Base-by-base conservation (phyloP, 768 basidiomycete genomes). In the Lentinula raphanica region DNA sequence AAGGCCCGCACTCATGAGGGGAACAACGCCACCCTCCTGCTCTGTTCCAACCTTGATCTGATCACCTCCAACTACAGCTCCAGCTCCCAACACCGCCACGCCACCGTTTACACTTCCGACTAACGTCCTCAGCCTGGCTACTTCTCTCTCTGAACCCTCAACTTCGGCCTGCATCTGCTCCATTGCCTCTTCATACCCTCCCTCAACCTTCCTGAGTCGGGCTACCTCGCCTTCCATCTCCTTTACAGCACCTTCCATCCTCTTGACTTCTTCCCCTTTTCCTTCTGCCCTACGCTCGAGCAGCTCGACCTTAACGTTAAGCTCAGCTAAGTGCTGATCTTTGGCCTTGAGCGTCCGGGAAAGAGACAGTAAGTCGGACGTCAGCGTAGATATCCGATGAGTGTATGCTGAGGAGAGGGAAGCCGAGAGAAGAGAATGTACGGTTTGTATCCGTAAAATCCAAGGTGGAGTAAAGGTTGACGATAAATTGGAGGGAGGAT, bases 281-380 rank as follows among this genome's bases (percentile, higher is more conserved):
- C 86, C 82, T 68, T 98, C 95, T 79, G 94, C 86, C 31, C 94
- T 83, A 46, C 94, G 85, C 68, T 97, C 94, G 84, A 98, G 90
- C 13, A 95, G 79, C 69, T 98, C 93, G 58, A 98, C 93, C 78
- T 95, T 98, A 56, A 98, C 94, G 2, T 77, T 76, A 4, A 86
- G 78, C 67, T 98, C 97, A 69, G 98, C 94, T 35, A 93, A 86
- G 25, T 72, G 80, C 76, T 97, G 94, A 61, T 98, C 97, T 73
- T 92, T 86, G n/a, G 83, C 73, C 68, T 90, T 90, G 67, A 98
- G 79, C 50, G 81, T 90, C 29, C 94, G 87, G 28, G 88, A 81
- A 39, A 98, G 84, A 7, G 88, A 88, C 66, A 93, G 90, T 63
- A 97, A 83, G 71, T 98, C 93, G 61, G 97, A 95, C 61, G 87